phyloP scores from a whole-genome alignment of 2,329 filamentous ascomycete genomes.

The Neoscytalidium dimidiatum region DNA sequence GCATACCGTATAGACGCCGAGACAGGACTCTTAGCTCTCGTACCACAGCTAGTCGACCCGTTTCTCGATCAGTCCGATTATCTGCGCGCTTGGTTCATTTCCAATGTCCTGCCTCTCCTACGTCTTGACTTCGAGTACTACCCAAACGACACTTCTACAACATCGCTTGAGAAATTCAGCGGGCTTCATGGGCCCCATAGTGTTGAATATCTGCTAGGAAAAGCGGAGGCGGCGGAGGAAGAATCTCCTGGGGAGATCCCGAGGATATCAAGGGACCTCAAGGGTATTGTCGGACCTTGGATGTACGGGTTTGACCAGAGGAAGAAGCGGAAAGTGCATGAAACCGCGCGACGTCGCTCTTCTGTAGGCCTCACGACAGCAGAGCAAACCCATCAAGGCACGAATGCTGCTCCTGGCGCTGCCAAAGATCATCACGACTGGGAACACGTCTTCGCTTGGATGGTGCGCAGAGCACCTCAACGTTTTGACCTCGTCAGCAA shows the following conservation, averaged over 20 bases:
- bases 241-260: constrained; percentile 1
- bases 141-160: constrained; percentile 44
- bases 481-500: constrained; percentile 65
- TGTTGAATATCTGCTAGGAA: constrained; percentile 60
- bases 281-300: constrained; percentile 72
- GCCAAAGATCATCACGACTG: constrained; percentile 53
- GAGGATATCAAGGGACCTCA: constrained; percentile 63
- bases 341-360: not conserved
- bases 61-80: constrained; percentile 65
- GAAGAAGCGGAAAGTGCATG: constrained; percentile 50
- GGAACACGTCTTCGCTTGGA: constrained; percentile 70
- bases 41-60: constrained; percentile 67
- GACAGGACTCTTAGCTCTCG: constrained; percentile 69
- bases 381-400: constrained; percentile 17
- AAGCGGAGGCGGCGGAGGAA: constrained; percentile 19
- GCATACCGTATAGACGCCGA: constrained; percentile 70
- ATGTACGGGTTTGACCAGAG: constrained; percentile 66
- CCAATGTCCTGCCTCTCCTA: constrained; percentile 67
- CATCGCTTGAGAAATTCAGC: constrained; percentile 66
- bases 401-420: constrained; percentile 22
- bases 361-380: not conserved
- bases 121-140: constrained; percentile 72
- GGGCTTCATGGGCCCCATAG: constrained; percentile 60
- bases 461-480: constrained; percentile 59
- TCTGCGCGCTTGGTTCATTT: constrained; percentile 69